Evolutionary conservation across 2,329 filamentous ascomycete genomes (phyloP), one percentile per base, ranked within the genome.

Genomic region (Aspergillus glaucus): DNA sequence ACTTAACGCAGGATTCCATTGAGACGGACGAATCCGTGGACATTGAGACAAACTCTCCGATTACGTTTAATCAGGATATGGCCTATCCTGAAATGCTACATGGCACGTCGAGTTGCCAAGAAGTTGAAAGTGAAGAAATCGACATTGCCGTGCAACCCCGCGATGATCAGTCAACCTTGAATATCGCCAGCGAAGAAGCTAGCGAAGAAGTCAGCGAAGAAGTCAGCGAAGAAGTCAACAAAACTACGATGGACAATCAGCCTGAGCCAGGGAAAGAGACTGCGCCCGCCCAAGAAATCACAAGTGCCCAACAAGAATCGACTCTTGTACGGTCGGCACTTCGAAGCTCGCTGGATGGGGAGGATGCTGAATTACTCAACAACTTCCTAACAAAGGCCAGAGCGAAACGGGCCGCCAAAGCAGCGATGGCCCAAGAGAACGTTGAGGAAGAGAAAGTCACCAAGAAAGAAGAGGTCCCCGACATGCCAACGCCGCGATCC

Each of bases 301-400:
- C 26, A 26, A 17, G 50, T 10, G 57, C 57, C n/a, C 58, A 61
- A 49, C 61, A 66, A 49, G 59, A 65, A 44, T 57, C 62, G 40
- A 62, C 58, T 17, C 48, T 68, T 24, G 64, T 69, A 4, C 62
- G 67, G 48, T 67, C 69, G 28, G 64, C 68, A 40, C 55, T 70
- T 32, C 62, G 62, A 43, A 66, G 67, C 53, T 65, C 64, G 22
- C 54, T 72, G 9, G 67, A 66, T 46, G 66, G 65, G 40, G 67
- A 71, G 10, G 68, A 72, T 55, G 63, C 65, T 7, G 66, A 61
- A 36, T 49, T 72, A n/a, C 58, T 72, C 43, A 68, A 64, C 46
- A 61, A 67, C 45, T 71, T 72, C 52, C 50, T 72, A 22, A 68
- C 65, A n/a, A 67, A 64, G 46, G 69, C 69, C 9, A 62, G 67